Conservation (phyloP, 2,329 filamentous ascomycete species). For the Mycosphaerella sp. region DNA sequence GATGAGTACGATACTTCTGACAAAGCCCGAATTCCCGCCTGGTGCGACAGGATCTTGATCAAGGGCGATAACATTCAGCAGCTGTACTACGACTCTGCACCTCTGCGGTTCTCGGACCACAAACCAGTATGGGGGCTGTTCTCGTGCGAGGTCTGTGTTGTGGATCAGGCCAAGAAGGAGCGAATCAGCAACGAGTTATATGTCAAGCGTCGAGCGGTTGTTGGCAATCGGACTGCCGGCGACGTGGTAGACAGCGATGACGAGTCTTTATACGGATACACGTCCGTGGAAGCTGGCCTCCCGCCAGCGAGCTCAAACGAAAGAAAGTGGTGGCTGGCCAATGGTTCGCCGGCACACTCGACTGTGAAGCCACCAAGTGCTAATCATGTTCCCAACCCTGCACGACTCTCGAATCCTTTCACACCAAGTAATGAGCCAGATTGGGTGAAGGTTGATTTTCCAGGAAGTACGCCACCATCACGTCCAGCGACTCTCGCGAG, state of each 20-base stretch:
- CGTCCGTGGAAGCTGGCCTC: slow-evolving; percentile 72
- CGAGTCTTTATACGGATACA: slow-evolving; percentile 74
- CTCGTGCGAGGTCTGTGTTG: slow-evolving; percentile 70
- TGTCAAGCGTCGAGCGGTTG: slow-evolving; percentile 56
- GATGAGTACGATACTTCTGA: slow-evolving; percentile 93
- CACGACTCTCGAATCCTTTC: slow-evolving; percentile 77
- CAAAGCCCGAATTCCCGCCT: slow-evolving; percentile 90
- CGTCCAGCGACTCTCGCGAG: slow-evolving; percentile 19
- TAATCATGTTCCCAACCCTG: slow-evolving; percentile 62
- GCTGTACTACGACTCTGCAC: slow-evolving; percentile 72
- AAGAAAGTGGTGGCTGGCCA: slow-evolving; percentile 61
- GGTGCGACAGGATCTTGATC: slow-evolving; percentile 89
- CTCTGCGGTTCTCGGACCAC: slow-evolving; percentile 87
- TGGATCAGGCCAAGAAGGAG: slow-evolving; percentile 70
- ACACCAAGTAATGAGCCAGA: slow-evolving; percentile 66
- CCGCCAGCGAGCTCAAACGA: slow-evolving; percentile 58
- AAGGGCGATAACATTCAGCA: slow-evolving; percentile 81
- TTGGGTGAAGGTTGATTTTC: slow-evolving; percentile 59
- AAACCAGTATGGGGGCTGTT: slow-evolving; percentile 91
- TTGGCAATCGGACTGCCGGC: slow-evolving; percentile 57
- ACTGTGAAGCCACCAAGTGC: slow-evolving; percentile 60
- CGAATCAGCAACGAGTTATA: slow-evolving; percentile 70
- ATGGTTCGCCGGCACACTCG: slow-evolving; percentile 66
- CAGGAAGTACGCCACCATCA: slow-evolving; percentile 21
- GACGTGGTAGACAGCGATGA: slow-evolving; percentile 61